phyloP scores from a whole-genome alignment of 345 rosid species.

The Microcos paniculata region DNA sequence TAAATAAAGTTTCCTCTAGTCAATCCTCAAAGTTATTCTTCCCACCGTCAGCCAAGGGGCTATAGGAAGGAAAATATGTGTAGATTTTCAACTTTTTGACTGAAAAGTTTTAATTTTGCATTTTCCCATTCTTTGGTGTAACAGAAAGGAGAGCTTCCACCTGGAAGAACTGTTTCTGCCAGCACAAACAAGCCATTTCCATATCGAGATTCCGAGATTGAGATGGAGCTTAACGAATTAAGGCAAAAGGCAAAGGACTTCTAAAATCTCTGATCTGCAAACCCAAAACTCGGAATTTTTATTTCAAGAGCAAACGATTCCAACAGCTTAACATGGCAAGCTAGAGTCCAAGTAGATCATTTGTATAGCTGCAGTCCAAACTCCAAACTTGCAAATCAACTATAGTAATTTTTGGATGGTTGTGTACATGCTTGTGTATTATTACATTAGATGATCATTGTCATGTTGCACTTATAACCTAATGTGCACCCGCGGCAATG shows the following conservation, averaged over 20 bases:
- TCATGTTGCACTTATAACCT: slow-evolving; percentile 3
- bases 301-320: not conserved
- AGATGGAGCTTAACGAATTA: slow-evolving; percentile 67
- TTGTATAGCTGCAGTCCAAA: slow-evolving; percentile 19
- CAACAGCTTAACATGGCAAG: not conserved
- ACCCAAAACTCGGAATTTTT: not conserved
- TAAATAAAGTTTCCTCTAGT: not conserved
- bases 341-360: slow-evolving; percentile 15
- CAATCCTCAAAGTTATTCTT: not conserved
- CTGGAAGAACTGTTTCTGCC: slow-evolving; percentile 47
- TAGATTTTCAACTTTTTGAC: not conserved
- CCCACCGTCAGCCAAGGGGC: not conserved
- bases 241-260: slow-evolving; percentile 51
- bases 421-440: slow-evolving; percentile 10
- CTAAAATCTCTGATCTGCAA: slow-evolving; percentile 14
- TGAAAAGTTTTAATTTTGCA: not conserved
- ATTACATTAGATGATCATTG: not conserved
- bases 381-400: not conserved
- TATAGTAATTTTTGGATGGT: slow-evolving; percentile 4
- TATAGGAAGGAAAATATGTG: not conserved
- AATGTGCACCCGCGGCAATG: not conserved
- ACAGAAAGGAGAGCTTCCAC: slow-evolving; percentile 78
- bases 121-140: not conserved
- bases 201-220: slow-evolving; percentile 54
- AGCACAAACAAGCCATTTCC: slow-evolving; percentile 35